These are phyloP conservation scores for Neurospora discreta DNA, from an alignment of 495 filamentous ascomycete genomes.

Conservation along the genomic window DNA sequence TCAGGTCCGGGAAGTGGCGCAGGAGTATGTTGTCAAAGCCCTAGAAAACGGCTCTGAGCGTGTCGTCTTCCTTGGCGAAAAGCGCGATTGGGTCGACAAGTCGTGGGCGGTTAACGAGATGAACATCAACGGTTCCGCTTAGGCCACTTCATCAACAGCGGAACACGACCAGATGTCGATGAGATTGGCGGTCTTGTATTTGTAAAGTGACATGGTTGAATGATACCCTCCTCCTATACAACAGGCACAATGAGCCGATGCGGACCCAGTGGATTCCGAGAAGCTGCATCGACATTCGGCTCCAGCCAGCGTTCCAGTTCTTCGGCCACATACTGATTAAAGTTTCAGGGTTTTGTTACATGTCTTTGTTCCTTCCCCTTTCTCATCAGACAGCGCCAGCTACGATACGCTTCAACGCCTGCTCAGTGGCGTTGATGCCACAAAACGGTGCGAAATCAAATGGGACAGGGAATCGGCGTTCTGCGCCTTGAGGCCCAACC, in stretches of 20 bases:
- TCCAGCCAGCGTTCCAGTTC: not conserved
- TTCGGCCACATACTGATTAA: not conserved
- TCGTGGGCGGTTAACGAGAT: conserved; percentile 42
- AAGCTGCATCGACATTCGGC: not conserved
- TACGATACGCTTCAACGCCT: conserved; percentile 43
- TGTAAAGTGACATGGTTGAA: conserved; percentile 20
- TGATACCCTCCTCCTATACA: conserved; percentile 34
- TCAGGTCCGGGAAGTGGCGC: conserved; percentile 70
- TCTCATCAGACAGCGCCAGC: conserved; percentile 20
- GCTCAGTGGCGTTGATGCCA: conserved; percentile 37
- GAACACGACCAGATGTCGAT: not conserved
- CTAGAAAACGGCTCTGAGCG: conserved; percentile 39
- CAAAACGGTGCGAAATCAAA: conserved; percentile 37
- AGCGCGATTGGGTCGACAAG: conserved; percentile 60
- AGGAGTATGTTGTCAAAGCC: conserved; percentile 69
- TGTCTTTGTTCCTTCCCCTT: not conserved
- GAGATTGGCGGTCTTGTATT: conserved; percentile 9
- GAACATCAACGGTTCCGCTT: conserved; percentile 33
- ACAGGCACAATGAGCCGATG: not conserved
- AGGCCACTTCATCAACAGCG: not conserved
- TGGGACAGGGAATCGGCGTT: conserved; percentile 14
- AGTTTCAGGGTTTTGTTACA: not conserved
- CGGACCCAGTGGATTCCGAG: not conserved
- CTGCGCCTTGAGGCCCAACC: conserved; percentile 12
- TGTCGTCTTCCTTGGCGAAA: conserved; percentile 72